Conservation (phyloP, 495 filamentous ascomycete species). For the Neurospora sp. region DNA sequence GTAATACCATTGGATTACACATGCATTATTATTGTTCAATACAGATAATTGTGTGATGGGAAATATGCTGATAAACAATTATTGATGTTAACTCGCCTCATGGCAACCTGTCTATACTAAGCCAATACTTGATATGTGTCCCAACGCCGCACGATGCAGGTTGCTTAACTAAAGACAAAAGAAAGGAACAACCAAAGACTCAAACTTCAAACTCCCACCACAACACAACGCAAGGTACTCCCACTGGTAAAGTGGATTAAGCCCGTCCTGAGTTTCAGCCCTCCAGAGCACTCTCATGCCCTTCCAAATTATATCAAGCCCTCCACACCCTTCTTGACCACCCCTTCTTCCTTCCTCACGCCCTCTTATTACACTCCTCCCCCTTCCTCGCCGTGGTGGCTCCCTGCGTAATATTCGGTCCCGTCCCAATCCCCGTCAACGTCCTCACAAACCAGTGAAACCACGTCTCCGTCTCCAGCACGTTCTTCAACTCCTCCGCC, state of each 20-base stretch:
- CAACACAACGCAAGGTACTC: not conserved
- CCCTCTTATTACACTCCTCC: not conserved
- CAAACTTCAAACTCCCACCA: not conserved
- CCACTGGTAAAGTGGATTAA: not conserved
- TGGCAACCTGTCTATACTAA: not conserved
- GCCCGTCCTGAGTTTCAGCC: not conserved
- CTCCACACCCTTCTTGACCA: not conserved
- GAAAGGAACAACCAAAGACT: not conserved
- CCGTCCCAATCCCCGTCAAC: slow-evolving; percentile 49
- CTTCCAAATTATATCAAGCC: not conserved
- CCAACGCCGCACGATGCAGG: not conserved
- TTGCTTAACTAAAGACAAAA: not conserved
- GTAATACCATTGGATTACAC: not conserved
- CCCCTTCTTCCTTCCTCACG: not conserved
- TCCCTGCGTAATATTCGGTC: slow-evolving; percentile 40
- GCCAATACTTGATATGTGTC: not conserved
- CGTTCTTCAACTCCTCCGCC: slow-evolving; percentile 57
- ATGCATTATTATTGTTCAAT: not conserved
- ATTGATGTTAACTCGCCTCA: not conserved
- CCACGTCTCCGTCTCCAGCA: slow-evolving; percentile 54
- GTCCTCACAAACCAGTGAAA: slow-evolving; percentile 50
- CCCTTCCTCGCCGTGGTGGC: not conserved
- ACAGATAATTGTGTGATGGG: not conserved
- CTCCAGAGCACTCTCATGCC: not conserved
- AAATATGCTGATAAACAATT: not conserved